Percentiles rank a stretch among this genome's conserved stretches.
Conservation (phyloP, 345 rosid genomes). For the Salix brachista region DNA sequence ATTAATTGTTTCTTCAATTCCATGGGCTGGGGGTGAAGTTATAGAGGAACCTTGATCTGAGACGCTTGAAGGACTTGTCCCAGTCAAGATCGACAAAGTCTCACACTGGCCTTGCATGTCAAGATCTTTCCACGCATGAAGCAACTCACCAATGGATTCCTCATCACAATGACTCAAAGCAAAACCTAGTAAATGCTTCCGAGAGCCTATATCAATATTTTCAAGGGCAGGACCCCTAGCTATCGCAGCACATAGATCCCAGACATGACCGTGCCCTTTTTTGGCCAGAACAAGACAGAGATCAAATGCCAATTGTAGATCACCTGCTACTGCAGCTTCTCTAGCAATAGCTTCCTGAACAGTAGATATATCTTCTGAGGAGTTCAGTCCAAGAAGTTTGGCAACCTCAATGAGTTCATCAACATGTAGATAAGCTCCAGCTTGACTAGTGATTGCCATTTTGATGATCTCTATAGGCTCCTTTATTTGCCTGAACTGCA, state of each 20-base stretch:
- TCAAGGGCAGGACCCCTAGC: slow-evolving; percentile 96
- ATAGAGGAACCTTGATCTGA: slow-evolving; percentile 31
- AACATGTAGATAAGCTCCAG: slow-evolving; percentile 85
- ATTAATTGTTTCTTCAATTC: slow-evolving; percentile 43
- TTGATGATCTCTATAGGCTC: slow-evolving; percentile 95
- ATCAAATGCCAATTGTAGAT: slow-evolving; percentile 95
- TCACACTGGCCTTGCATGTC: slow-evolving; percentile 88
- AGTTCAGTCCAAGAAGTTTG: slow-evolving; percentile 84
- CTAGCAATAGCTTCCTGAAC: slow-evolving; percentile 98
- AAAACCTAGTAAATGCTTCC: slow-evolving; percentile 82
- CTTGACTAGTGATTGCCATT: slow-evolving; percentile 84
- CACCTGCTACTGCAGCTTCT: slow-evolving; percentile 97
- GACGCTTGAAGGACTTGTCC: slow-evolving; percentile 44
- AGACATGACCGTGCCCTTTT: slow-evolving; percentile 87
- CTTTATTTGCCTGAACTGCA: slow-evolving; percentile 92
- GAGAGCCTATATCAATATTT: slow-evolving; percentile 71
- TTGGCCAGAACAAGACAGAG: slow-evolving; percentile 73
- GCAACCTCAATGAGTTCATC: slow-evolving; percentile 93
- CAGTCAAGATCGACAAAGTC: slow-evolving; percentile 52
- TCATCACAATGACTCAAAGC: slow-evolving; percentile 92
- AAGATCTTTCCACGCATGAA: slow-evolving; percentile 95
- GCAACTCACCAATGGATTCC: slow-evolving; percentile 85
- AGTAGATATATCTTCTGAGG: slow-evolving; percentile 66
- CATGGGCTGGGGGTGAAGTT: slow-evolving; percentile 25
- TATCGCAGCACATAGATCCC: slow-evolving; percentile 98